Percentiles rank a stretch among this genome's conserved stretches.
Evolutionary conservation across 2,329 filamentous ascomycete species (phyloP).

Genomic region (Lasiodiplodia sp.): DNA sequence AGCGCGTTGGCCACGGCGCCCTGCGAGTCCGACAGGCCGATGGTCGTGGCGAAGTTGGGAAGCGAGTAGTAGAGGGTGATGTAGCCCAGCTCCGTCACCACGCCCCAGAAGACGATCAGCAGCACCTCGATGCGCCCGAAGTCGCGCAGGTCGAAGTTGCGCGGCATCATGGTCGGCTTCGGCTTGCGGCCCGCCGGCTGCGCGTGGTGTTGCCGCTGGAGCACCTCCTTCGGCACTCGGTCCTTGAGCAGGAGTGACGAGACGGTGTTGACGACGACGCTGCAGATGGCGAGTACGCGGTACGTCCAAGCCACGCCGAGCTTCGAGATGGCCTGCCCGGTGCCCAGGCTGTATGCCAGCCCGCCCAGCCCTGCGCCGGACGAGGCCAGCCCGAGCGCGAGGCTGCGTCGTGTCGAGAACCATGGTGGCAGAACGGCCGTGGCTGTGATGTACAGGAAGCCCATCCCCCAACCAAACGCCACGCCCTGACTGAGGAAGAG

Average conservation of each 20-base stretch:
- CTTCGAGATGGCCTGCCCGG: constrained; percentile 40
- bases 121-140: constrained; percentile 44
- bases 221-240: constrained; percentile 25
- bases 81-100: constrained; percentile 54
- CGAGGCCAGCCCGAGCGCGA: constrained; percentile 47
- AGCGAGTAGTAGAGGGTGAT: constrained; percentile 52
- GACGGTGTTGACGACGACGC: constrained; percentile 36
- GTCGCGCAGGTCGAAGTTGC: constrained; percentile 37
- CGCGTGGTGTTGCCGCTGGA: constrained; percentile 38
- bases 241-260: constrained; percentile 40
- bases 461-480: constrained; percentile 46
- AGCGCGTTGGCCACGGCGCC: constrained; percentile 49
- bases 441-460: constrained; percentile 45
- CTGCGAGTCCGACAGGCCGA: constrained; percentile 48
- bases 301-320: constrained; percentile 40
- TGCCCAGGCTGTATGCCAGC: constrained; percentile 38
- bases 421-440: constrained; percentile 47
- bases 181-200: constrained; percentile 33
- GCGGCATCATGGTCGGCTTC: neutral
- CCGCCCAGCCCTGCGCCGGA: constrained; percentile 48
- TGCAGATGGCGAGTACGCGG: constrained; percentile 41
- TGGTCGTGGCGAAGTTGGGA: constrained; percentile 51
- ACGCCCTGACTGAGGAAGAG: constrained; percentile 44
- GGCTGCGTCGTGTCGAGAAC: constrained; percentile 45
- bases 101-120: constrained; percentile 48